Base-by-base conservation (phyloP, 108 stramenopile species). In the Mediolabrus comicus region DNA sequence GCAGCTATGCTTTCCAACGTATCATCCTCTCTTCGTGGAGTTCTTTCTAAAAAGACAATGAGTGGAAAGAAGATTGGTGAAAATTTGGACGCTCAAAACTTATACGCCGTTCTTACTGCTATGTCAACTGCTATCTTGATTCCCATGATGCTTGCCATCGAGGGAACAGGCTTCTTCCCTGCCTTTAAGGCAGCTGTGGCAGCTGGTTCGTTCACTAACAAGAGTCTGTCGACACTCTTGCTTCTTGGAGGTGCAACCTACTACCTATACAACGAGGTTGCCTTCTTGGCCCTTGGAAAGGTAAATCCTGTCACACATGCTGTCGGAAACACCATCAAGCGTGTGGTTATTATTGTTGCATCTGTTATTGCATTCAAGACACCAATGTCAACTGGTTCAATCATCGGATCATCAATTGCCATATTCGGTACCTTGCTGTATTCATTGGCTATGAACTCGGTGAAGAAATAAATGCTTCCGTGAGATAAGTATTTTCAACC, bases 261-360 rank as follows among this genome's bases (percentile, higher is more conserved):
- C 90, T 98, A 98, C 77, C 90, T 96, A n/a, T 98, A 98, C 93
- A 98, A 98, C 68, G 98, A 98, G 79, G 98, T 98, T 19, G 98
- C 98, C 43, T 98, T 97, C 87, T 69, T 97, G 60, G 98, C 98
- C 22, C 89, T 98, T 59, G 95, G 95, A 67, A 93, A 93, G 70
- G 94, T 97, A 68, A 94, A 96, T 77, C 97, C 97, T 38, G 94
- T 97, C 19, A 97, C 94, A 14, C 97, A 97, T 70, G 98, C 98
- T 41, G 98, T 98, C 55, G 98, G 98, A 53, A 98, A 98, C 90
- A 98, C 97, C 62, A 98, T 98, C 92, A 98, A 98, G 90, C 94
- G 98, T 59, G 97, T 98, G 36, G 97, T 98, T 28, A 97, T 98
- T 71, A 98, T 98, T 70, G 94, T 97, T 41, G 95, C 98, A 19